These are phyloP conservation scores for Chloris gayana DNA, from an alignment of 176 grass and related monocot genomes.

Conservation along the genomic window DNA sequence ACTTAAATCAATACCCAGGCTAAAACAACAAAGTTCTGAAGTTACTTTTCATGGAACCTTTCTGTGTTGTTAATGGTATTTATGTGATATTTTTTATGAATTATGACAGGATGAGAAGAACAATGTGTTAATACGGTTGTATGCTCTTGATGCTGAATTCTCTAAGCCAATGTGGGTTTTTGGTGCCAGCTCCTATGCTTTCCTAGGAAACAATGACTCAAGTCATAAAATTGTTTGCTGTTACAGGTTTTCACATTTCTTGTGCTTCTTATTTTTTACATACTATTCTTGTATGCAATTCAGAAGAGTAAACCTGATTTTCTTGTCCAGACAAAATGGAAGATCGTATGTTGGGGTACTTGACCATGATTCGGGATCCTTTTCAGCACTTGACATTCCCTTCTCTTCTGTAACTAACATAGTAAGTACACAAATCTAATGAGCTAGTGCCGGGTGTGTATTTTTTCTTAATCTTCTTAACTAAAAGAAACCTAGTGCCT, in stretches of 20 bases:
- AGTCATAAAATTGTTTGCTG: conserved; percentile 64
- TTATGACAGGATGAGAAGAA: conserved; percentile 62
- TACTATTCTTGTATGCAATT: background rate
- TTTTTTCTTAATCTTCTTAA: too few species aligned
- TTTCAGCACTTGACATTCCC: conserved; percentile 63
- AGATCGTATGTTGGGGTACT: conserved; percentile 76
- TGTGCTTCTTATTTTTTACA: background rate
- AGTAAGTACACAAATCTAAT: conserved; percentile 50
- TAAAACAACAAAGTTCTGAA: background rate
- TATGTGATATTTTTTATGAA: conserved; percentile 16
- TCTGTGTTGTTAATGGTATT: background rate
- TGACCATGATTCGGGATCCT: conserved; percentile 53
- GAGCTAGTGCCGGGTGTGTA: background rate
- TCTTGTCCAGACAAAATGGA: conserved; percentile 73
- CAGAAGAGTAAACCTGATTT: conserved; percentile 29
- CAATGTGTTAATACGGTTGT: conserved; percentile 54
- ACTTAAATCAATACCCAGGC: background rate
- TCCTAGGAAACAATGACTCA: conserved; percentile 49
- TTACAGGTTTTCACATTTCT: conserved; percentile 68
- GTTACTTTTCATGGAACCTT: background rate
- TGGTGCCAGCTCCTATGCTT: conserved; percentile 86
- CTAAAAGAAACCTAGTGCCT: too few species aligned
- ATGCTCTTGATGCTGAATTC: conserved; percentile 86
- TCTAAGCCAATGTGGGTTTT: conserved; percentile 84
- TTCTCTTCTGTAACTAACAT: conserved; percentile 77